phyloP scores from a whole-genome alignment of 306 rosid species.

The Carpinus fangiana region DNA sequence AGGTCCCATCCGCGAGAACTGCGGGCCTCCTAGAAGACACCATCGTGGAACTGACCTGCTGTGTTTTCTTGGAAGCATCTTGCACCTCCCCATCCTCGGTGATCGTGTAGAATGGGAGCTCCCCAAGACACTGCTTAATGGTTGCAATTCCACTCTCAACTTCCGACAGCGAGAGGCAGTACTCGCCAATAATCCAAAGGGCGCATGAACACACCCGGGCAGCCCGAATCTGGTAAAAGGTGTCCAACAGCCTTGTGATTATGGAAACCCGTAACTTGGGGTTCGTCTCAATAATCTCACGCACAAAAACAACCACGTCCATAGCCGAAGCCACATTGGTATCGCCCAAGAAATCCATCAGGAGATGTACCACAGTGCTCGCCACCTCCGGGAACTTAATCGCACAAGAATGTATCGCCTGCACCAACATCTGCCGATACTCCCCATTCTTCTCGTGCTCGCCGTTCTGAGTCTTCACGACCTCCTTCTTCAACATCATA shows the following conservation, averaged over 20 bases:
- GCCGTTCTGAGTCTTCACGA: conserved; percentile 84
- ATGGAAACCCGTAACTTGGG: conserved; percentile 88
- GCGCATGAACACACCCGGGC: conserved; percentile 94
- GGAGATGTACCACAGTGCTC: conserved; percentile 87
- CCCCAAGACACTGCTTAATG: conserved; percentile 93
- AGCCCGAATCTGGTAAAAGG: conserved; percentile 90
- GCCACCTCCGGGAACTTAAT: conserved; percentile 98
- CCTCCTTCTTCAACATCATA: conserved; percentile 92
- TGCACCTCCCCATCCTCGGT: conserved; percentile 80
- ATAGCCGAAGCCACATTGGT: conserved; percentile 86
- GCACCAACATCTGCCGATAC: conserved; percentile 94
- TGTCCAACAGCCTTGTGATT: conserved; percentile 83
- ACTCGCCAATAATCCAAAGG: conserved; percentile 95
- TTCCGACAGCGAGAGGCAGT: conserved; percentile 85
- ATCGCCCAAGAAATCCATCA: conserved; percentile 99
- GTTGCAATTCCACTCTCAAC: conserved; percentile 78
- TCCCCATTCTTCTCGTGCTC: conserved; percentile 98
- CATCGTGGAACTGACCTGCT: conserved; percentile 59
- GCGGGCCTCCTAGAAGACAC: conserved; percentile 95
- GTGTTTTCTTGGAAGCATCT: conserved; percentile 54
- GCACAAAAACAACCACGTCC: conserved; percentile 89
- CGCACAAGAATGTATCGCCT: conserved; percentile 92
- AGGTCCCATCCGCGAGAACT: conserved; percentile 93
- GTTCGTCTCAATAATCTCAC: conserved; percentile 94
- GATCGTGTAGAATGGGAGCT: conserved; percentile 77